A percentile compares a stretch with the other conserved stretches of the same genome.
phyloP scores from a whole-genome alignment of 139 green algal genomes.

The Deuterostichococcus epilithicus region DNA sequence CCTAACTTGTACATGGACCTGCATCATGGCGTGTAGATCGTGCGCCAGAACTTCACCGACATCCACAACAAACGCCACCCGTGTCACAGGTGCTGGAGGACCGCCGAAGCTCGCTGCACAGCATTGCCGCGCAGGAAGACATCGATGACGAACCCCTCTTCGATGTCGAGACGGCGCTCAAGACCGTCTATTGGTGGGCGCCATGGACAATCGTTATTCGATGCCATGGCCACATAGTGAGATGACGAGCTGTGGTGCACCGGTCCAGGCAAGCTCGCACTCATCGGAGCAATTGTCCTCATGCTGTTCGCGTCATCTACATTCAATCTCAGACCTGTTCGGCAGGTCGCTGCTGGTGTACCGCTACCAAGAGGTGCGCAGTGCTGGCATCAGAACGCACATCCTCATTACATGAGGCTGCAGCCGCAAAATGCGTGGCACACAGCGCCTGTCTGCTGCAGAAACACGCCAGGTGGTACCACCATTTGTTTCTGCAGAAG shows the following conservation, averaged over 20 bases:
- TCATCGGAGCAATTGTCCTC: no score
- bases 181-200: constrained; percentile 30
- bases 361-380: constrained; percentile 1
- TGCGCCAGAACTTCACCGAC: no score
- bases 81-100: background rate
- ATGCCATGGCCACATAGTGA: no score
- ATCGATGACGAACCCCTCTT: constrained; percentile 25
- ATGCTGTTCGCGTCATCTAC: no score
- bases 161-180: constrained; percentile 41
- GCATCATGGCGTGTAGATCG: background rate
- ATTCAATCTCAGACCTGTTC: background rate
- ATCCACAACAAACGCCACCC: background rate
- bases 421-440: no score
- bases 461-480: background rate
- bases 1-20: no score
- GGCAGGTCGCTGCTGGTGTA: constrained; percentile 1
- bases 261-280: no score
- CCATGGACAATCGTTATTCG: no score
- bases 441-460: no score
- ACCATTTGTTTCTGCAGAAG: background rate
- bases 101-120: background rate
- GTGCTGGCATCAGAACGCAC: background rate
- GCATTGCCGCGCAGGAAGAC: background rate
- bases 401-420: background rate
- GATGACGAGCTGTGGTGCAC: no score